A percentile compares a stretch with the other conserved stretches of the same genome.
Evolutionary conservation across 352 stramenopile genomes (phyloP).

Genomic region (Phytophthora sojae): DNA sequence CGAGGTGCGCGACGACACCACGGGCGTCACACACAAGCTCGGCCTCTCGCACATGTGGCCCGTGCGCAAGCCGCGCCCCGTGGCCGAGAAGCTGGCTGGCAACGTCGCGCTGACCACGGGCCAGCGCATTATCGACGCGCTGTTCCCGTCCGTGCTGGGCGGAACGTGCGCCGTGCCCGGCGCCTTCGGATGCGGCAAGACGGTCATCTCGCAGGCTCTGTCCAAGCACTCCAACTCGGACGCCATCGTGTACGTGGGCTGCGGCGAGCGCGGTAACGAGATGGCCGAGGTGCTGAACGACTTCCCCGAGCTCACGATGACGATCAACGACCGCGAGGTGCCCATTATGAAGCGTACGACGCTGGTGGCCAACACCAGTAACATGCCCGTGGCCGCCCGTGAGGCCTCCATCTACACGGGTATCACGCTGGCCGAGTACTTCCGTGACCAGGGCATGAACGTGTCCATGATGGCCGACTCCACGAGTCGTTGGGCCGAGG

Average conservation of each 20-base stretch:
- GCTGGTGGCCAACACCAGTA: constrained; percentile 99
- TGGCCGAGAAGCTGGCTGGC: constrained; percentile 98
- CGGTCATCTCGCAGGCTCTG: constrained; percentile 99
- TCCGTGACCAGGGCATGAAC: constrained; percentile 99
- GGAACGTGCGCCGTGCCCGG: constrained; percentile 99
- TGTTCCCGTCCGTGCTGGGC: constrained; percentile 99
- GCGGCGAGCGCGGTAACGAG: constrained; percentile 99
- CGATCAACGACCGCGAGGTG: constrained; percentile 96
- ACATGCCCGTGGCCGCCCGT: constrained; percentile 99
- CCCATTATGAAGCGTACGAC: constrained; percentile 99
- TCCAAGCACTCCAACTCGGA: constrained; percentile 99
- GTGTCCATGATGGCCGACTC: constrained; percentile 99
- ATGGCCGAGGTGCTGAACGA: constrained; percentile 99
- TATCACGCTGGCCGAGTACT: constrained; percentile 99
- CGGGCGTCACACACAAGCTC: constrained; percentile 95
- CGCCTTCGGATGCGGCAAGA: constrained; percentile 99
- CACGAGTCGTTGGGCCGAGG: constrained; percentile 99
- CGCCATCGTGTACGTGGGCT: constrained; percentile 99
- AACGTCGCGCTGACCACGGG: constrained; percentile 98
- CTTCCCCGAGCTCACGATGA: constrained; percentile 99
- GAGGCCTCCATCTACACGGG: constrained; percentile 99
- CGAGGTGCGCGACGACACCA: constrained; percentile 97
- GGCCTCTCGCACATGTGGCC: constrained; percentile 98
- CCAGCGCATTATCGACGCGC: constrained; percentile 98
- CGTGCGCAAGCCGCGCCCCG: constrained; percentile 97